Evolutionary conservation across 371 early-diverging fungal genomes (phyloP), one percentile per base, ranked within the genome.

Genomic region (Mucor plumbeus): DNA sequence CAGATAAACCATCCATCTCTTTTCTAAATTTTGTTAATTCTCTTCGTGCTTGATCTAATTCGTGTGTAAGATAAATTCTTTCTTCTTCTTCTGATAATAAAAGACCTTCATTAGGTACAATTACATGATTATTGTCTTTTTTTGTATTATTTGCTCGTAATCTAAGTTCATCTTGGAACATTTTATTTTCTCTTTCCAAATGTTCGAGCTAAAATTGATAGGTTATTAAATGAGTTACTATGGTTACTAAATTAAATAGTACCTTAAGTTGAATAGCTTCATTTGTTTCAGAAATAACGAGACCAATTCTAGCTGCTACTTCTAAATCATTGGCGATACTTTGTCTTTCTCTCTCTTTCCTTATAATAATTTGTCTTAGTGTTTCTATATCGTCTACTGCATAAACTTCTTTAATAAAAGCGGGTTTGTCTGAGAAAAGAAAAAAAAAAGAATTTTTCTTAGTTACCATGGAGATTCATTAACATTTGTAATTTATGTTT

Each of bases 281-380:
- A 56, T 88, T 85, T 53, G 86, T 85, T 71, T 87, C 86, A 53
- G 88, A 88, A 34, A 89, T 82, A 41, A 83, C 88, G 8, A 89
- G 73, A 7, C 90, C 90, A 62, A 89, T 73, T 47, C 87, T 83
- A 54, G 90, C 90, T 31, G 90, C 90, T 19, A 88, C 85, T 65
- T 89, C 88, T 38, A 89, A 65, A 67, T 89, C 87, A 57, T 83
- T 79, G n/a, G 86, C 84, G 14, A 89, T 82, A 19, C 79, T 76
- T 41, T 85, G 82, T 68, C 83, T 82, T 63, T 89, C 90, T 72
- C 87, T 84, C 71, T 89, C 90, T 75, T 89, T 89, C 63, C 83
- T 75, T 61, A 88, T 83, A 19, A 89, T 69, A 38, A 85, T 60
- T 19, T 79, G 84, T 54, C 82, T 80, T 26, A 89, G 72, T 34